Evolutionary conservation across 208 protist species (phyloP), one percentile per base, ranked within the genome.

Genomic region (Trypanosoma melophagium): DNA sequence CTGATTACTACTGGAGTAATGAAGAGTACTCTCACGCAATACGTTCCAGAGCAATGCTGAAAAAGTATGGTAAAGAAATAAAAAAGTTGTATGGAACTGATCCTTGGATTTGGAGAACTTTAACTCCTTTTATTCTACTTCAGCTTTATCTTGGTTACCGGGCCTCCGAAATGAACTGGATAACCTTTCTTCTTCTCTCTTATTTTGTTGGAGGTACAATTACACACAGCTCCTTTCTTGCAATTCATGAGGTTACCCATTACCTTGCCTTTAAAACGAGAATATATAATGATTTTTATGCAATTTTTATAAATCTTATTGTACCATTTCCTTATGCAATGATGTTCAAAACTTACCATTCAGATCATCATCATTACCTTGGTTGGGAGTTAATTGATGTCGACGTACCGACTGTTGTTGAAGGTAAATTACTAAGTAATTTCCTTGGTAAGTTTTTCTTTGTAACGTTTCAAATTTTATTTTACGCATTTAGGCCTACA

Each of bases 271-370:
- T 97, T 79, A 73, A 89, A 17, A 90, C 60, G 13, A 66, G 71
- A 5, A 55, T 79, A 38, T 78, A 83, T 71, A 98, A 98, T 76
- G 81, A 93, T 45, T 63, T 90, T 38, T 84, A 94, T 56, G 80
- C 79, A 2, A 75, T 97, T 14, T 81, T 98, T 74, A 71, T 79
- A 9, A 98, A 97, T 74, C 60, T 92, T 19, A 82, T 95, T 19
- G 81, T 97, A n/a, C 83, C 75, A 10, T 44, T 98, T 45, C 93
- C 96, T 57, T 95, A 90, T 51, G 76, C 86, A 28, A 96, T 96
- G 85, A 86, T 89, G 42, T 98, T 98, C 78, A 91, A 96, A 61
- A 80, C 71, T 25, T 98, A 98, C 77, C 94, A 98, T 75, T 81
- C 86, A 21, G 91, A 97, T 42, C 96, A 98, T 76, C 96, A 98